Base-by-base conservation (phyloP, 345 rosid genomes). In the Zanthoxylum bungeanum region DNA sequence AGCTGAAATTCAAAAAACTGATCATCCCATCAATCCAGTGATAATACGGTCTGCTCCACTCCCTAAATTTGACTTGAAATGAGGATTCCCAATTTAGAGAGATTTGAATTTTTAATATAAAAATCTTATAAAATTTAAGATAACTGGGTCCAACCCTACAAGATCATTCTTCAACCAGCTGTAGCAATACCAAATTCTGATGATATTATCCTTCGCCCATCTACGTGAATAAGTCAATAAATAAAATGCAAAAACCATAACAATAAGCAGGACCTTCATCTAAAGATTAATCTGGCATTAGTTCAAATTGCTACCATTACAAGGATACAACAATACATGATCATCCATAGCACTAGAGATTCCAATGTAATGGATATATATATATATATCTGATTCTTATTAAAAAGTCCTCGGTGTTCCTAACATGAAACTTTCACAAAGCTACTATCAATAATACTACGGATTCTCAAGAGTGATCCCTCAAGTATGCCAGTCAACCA, bases 401-500 rank as follows among this genome's bases (percentile, higher is more conserved):
- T 25, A 0, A 27, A 24, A 37, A 2, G 16, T 66, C 21, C 44
- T 33, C 2, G 3, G 31, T 2, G 16, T 28, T 31, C n/a, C 55
- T 28, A 65, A 0, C 56, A 50, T 66, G 1, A 17, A 47, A 44
- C 52, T 30, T 25, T 5, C 7, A 53, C 61, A 4, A 5, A 37
- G 25, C 49, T 22, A 52, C 33, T 14, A 27, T 2, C 22, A 3
- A 14, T 44, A 68, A 59, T 17, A 71, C 8, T 51, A 14, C 3
- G 14, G 22, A 27, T 58, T 42, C 56, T 59, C 64, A 60, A 19
- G 22, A 55, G 10, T 27, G 2, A 53, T 63, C 69, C 62, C 49
- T 59, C 4, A 47, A 56, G 24, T 66, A 31, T n/a, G 9, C 57
- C 46, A 47, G 75, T 2, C 36, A 37, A 51, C 68, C 68, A 80